Evolutionary conservation across 164 flowering plant genomes (phyloP), one percentile per base, ranked within the genome.

Genomic region (Pachysandra terminalis): DNA sequence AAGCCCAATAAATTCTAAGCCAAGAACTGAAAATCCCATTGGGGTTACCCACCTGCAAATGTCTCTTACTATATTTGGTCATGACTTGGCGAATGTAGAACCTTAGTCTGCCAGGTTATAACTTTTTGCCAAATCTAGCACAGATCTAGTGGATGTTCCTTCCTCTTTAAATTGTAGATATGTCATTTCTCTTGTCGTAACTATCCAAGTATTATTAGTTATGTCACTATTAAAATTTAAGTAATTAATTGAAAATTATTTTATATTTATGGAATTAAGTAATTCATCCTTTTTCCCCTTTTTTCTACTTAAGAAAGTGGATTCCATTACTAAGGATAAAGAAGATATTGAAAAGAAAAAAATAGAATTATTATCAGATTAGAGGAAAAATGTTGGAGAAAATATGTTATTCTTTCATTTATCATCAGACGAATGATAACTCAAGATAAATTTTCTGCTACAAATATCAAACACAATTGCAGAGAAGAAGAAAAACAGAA

Each of bases 1-100:
- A 21, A 60, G 65, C 13, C 27, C 68, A 68, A 68, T 40, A 72
- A 72, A 65, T 69, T 69, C 61, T 61, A 69, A 72, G 61, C 56
- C 59, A 41, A 67, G 70, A 64, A 58, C 48, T 54, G 72, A 64
- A 71, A 70, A 70, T 70, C 64, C 60, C 61, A 77, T 70, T 67
- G 72, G 72, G 61, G 35, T 14, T 15, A 16, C 61, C 61, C 61
- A 58, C 61, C 59, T 56, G 59, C 59, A 56, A 56, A 26, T 24
- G 59, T 56, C 59, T 23, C 24, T 56, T 58, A 14, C 35, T 58
- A 52, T 52, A 52, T 58, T 14, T 58, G 61, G 61, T 25, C 35
- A 58, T 28, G 25, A 27, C 35, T 58, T 58, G 6, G 35, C 19
- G 35, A 25, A 58, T 26, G 19, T 58, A 58, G 61, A 58, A 58